Conservation (phyloP, 2,329 filamentous ascomycete species). For the Zopfia rhizophila region DNA sequence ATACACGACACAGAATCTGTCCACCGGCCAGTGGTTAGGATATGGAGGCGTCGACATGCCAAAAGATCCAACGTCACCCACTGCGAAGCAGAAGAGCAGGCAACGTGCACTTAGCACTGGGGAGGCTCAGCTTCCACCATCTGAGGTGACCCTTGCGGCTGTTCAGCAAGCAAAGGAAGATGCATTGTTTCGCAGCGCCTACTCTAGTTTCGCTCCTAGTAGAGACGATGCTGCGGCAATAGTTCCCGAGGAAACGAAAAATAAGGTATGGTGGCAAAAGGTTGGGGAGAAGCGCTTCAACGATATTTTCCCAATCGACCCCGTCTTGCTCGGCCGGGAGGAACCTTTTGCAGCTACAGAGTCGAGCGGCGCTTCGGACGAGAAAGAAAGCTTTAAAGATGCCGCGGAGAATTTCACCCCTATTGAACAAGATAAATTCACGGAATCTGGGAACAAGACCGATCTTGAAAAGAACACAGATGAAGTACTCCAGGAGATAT, state of each 20-base stretch:
- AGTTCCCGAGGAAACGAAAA: slow-evolving; percentile 73
- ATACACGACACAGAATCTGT: slow-evolving; percentile 74
- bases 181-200: slow-evolving; percentile 77
- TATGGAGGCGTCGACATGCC: slow-evolving; percentile 61
- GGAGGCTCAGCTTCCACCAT: slow-evolving; percentile 65
- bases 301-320: slow-evolving; percentile 68
- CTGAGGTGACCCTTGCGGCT: slow-evolving; percentile 51
- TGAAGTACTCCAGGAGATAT: slow-evolving; percentile 77
- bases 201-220: slow-evolving; percentile 81
- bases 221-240: slow-evolving; percentile 78
- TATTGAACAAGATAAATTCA: slow-evolving; percentile 32
- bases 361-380: slow-evolving; percentile 39
- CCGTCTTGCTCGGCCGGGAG: slow-evolving; percentile 51
- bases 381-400: slow-evolving; percentile 50
- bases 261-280: slow-evolving; percentile 80
- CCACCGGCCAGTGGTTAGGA: slow-evolving; percentile 72
- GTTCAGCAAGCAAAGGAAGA: slow-evolving; percentile 74
- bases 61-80: slow-evolving; percentile 66
- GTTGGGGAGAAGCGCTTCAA: slow-evolving; percentile 73
- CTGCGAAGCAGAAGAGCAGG: slow-evolving; percentile 73
- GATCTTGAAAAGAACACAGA: slow-evolving; percentile 70
- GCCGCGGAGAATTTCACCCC: slow-evolving; percentile 52
- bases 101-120: slow-evolving; percentile 76
- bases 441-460: slow-evolving; percentile 43
- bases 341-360: slow-evolving; percentile 48